phyloP scores from a whole-genome alignment of 2,329 filamentous ascomycete species.

The Fusarium aywerte region DNA sequence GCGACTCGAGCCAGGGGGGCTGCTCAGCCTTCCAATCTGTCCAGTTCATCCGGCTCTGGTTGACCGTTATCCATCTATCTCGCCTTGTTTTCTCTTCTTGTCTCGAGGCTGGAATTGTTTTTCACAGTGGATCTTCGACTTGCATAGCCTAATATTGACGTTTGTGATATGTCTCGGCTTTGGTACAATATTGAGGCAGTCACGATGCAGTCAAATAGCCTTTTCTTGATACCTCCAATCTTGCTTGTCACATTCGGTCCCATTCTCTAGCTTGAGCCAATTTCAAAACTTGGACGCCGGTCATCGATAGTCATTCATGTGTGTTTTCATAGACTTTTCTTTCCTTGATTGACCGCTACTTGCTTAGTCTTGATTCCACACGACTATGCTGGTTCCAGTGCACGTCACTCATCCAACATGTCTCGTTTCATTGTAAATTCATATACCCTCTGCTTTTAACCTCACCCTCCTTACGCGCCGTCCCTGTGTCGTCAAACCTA shows the following conservation, averaged over 20 bases:
- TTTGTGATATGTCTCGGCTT: neutral
- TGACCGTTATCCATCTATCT: neutral
- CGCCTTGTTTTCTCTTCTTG: neutral
- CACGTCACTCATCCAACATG: constrained; percentile 28
- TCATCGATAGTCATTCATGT: neutral
- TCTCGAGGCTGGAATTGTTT: constrained; percentile 4
- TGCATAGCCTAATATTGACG: neutral
- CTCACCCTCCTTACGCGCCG: constrained; percentile 23
- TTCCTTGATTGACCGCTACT: constrained; percentile 36
- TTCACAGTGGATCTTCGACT: constrained; percentile 12
- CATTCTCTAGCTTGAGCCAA: constrained; percentile 6
- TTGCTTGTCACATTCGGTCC: constrained; percentile 16
- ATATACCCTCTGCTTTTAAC: constrained; percentile 36
- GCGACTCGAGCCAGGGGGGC: constrained; percentile 1
- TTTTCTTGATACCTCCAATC: neutral
- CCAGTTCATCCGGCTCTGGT: neutral
- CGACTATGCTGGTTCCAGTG: constrained; percentile 20
- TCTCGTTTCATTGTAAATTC: constrained; percentile 37
- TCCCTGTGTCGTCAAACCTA: constrained; percentile 11
- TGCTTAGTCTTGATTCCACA: constrained; percentile 21
- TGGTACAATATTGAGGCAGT: neutral
- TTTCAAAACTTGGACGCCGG: constrained; percentile 9
- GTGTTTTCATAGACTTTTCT: constrained; percentile 13
- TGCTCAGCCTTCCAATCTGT: neutral
- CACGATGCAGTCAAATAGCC: constrained; percentile 9